phyloP scores from a whole-genome alignment of 371 early-diverging fungal genomes.

The Dinochytrium kinnereticum region DNA sequence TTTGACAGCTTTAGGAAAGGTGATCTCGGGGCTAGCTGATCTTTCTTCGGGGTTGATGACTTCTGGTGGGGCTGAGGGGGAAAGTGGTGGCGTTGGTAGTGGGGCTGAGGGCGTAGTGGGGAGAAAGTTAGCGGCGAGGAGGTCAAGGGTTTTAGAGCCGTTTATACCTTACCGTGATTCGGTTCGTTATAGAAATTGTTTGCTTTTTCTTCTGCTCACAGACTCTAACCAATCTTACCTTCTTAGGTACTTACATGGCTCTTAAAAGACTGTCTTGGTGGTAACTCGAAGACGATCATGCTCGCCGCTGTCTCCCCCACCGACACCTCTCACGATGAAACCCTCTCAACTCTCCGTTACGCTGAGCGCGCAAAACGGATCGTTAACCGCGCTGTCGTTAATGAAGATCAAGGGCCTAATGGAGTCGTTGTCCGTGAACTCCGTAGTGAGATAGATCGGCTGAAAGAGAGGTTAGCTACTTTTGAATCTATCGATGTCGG shows the following conservation, averaged over 20 bases:
- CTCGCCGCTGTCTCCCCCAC: conserved; percentile 75
- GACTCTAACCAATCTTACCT: not conserved
- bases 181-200: conserved; percentile 39
- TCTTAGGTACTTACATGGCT: conserved; percentile 83
- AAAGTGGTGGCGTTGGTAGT: not conserved
- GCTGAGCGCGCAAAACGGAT: conserved; percentile 94
- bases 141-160: conserved; percentile 38
- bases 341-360: conserved; percentile 93
- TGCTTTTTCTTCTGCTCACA: not conserved
- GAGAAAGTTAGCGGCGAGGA: not conserved
- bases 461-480: conserved; percentile 67
- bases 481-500: conserved; percentile 48
- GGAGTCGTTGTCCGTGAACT: conserved; percentile 86
- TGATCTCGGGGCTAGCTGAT: conserved; percentile 94
- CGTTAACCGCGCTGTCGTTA: conserved; percentile 89
- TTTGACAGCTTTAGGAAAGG: conserved; percentile 94
- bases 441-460: conserved; percentile 77
- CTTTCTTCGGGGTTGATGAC: conserved; percentile 58
- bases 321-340: conserved; percentile 68
- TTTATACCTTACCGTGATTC: conserved; percentile 92
- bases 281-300: conserved; percentile 94
- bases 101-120: not conserved
- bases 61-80: conserved; percentile 31
- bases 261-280: conserved; percentile 91
- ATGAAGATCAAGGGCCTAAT: conserved; percentile 58